Evolutionary conservation across 75 land plant genomes (phyloP).

Genomic region (Selaginella moellendorffii): DNA sequence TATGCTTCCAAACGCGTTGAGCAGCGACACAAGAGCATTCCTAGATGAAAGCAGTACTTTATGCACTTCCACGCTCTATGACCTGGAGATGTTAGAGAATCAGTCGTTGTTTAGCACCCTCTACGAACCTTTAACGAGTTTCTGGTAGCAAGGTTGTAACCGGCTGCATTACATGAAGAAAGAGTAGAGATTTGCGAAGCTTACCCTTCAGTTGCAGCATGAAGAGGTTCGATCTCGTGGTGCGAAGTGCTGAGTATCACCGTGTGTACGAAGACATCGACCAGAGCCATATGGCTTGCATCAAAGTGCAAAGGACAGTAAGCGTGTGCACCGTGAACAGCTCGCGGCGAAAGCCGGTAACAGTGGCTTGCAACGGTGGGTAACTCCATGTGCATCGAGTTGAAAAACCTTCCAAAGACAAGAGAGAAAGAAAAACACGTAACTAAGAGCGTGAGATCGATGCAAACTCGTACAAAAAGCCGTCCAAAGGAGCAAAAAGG

Average conservation of each 20-base stretch:
- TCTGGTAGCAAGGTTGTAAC: not conserved
- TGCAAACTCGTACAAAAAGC: constrained; percentile 36
- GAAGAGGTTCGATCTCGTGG: not conserved
- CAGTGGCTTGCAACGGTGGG: constrained; percentile 53
- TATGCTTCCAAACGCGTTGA: not conserved
- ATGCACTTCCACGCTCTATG: too few species aligned
- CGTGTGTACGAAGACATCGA: constrained; percentile 51
- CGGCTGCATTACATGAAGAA: not conserved
- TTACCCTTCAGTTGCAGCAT: too few species aligned
- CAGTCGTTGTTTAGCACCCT: too few species aligned
- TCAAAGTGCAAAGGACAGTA: constrained; percentile 85
- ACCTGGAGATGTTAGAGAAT: too few species aligned
- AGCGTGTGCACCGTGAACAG: constrained; percentile 59
- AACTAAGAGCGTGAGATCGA: not conserved
- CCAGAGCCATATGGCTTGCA: constrained; percentile 57
- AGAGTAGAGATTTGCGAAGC: not conserved
- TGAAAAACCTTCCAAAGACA: not conserved
- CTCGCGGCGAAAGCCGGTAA: constrained; percentile 61
- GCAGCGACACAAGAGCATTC: not conserved
- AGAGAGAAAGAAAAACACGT: not conserved
- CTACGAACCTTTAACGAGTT: too few species aligned
- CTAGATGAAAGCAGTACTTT: not conserved
- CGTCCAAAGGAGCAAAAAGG: constrained; percentile 37
- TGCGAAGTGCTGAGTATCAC: constrained; percentile 27
- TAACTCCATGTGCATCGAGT: constrained; percentile 15